phyloP scores from a whole-genome alignment of 257 asterid genomes.

The Salvia rosmarinus region DNA sequence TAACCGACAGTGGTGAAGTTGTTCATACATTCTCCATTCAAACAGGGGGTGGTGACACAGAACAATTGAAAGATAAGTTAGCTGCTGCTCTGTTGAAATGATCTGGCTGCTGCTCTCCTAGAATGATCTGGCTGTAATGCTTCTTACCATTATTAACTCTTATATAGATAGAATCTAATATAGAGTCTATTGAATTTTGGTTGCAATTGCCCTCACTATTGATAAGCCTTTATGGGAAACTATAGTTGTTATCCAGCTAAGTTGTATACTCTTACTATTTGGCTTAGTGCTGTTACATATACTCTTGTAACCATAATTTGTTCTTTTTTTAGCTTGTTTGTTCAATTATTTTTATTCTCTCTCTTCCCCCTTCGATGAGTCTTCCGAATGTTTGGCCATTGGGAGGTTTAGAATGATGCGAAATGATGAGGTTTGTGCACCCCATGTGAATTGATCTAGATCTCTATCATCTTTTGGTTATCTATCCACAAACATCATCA shows the following conservation, averaged over 20 bases:
- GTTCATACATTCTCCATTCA: conserved; percentile 76
- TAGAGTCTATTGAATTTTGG: background rate
- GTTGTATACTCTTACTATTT: conserved; percentile 26
- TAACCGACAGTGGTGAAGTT: conserved; percentile 65
- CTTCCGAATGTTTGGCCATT: background rate
- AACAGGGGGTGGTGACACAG: conserved; percentile 61
- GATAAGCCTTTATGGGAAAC: conserved; percentile 7
- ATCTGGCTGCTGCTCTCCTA: conserved; percentile 48
- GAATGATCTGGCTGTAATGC: conserved; percentile 36
- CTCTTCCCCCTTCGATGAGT: background rate
- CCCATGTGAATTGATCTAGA: no score
- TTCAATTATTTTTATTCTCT: background rate
- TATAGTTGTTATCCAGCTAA: conserved; percentile 13
- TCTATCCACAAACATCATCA: no score
- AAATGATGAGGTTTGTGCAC: background rate
- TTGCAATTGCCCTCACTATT: background rate
- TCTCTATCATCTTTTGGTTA: no score
- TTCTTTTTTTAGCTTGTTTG: background rate
- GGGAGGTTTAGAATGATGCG: background rate
- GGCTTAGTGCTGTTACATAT: conserved; percentile 12
- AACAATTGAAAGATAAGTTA: conserved; percentile 69
- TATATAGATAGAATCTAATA: background rate
- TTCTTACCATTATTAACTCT: background rate
- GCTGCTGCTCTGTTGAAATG: conserved; percentile 61
- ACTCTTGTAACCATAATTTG: conserved; percentile 1